Evolutionary conservation across 768 basidiomycete genomes (phyloP), one percentile per base, ranked within the genome.

Genomic region (Russula sp.): DNA sequence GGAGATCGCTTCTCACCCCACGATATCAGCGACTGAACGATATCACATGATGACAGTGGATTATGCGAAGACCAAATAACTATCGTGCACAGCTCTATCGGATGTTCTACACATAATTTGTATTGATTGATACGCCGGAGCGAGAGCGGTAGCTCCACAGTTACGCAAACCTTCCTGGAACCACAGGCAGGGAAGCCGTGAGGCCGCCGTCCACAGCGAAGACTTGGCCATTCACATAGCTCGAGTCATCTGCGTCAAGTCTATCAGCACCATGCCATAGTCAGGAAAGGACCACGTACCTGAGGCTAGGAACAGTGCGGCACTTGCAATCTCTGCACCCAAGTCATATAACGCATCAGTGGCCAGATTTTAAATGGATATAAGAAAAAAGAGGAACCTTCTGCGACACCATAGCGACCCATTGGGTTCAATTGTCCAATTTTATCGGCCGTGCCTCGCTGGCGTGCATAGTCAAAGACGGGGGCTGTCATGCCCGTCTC

Each of bases 191-290:
- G 0, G 91, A 91, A 31, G 86, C 77, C 11, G 89, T 86, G 62
- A 96, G 73, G 1, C 92, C 94, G 7, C 94, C 95, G 68, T 96
- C 94, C 35, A 94, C 87, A 0, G 87, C 87, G 35, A 92, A 80
- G 69, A 86, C 88, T 70, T 94, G 90, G 16, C 91, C 95, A 70
- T 95, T 97, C 60, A 98, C 84, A 73, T 94, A 95, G 74, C 91
- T 94, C 1, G 91, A 86, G 66, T 92, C 90, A 68, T 94, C 92
- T 92, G 71, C 10, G 54, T 37, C 42, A 37, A 37, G 32, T 3
- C 22, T 2, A 14, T 60, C 37, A 52, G 37, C 42, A 49, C 20
- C 31, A 2, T 16, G 44, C 48, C 62, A 42, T 14, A 22, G 6
- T 53, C 35, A 22, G 39, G 22, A 39, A 61, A 37, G 20, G 42